Evolutionary conservation across 2,329 filamentous ascomycete genomes (phyloP).

Genomic region (Neopestalotiopsis clavispora): DNA sequence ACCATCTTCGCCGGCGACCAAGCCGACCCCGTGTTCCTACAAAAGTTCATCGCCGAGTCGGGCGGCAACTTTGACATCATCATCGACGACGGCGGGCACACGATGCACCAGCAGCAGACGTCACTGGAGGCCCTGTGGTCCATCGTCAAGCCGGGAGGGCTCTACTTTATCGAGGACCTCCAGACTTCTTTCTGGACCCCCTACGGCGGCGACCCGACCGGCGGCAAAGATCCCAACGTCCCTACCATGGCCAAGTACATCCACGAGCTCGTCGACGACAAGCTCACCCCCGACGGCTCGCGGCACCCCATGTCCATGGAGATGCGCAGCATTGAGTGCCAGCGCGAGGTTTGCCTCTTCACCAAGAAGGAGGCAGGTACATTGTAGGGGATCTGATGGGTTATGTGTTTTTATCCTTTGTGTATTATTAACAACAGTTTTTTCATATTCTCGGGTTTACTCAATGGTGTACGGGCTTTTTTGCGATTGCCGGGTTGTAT

Average conservation of each 20-base stretch:
- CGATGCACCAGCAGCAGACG: conserved; percentile 42
- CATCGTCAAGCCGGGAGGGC: conserved; percentile 39
- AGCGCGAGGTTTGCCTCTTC: conserved; percentile 34
- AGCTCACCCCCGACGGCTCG: conserved; percentile 24
- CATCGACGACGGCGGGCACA: conserved; percentile 45
- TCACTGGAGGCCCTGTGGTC: conserved; percentile 41
- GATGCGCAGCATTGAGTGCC: conserved; percentile 34
- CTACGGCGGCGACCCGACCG: conserved; percentile 31
- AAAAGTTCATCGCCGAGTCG: conserved; percentile 36
- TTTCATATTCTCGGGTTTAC: background rate
- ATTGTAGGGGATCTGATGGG: background rate
- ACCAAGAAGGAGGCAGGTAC: conserved; percentile 27
- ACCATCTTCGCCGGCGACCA: conserved; percentile 47
- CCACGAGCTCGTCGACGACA: conserved; percentile 32
- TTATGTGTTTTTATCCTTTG: background rate
- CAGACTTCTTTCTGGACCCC: conserved; percentile 32
- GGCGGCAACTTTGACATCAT: conserved; percentile 45
- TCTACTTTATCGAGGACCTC: conserved; percentile 42
- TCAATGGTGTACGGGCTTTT: no score
- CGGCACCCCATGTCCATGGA: conserved; percentile 29
- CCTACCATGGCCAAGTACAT: conserved; percentile 34
- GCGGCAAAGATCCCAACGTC: conserved; percentile 25
- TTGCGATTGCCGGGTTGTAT: no score
- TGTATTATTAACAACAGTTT: background rate
- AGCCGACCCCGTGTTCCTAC: conserved; percentile 40